phyloP scores from a whole-genome alignment of 2,329 filamentous ascomycete species.

The Ploettnerulaceae sp. region DNA sequence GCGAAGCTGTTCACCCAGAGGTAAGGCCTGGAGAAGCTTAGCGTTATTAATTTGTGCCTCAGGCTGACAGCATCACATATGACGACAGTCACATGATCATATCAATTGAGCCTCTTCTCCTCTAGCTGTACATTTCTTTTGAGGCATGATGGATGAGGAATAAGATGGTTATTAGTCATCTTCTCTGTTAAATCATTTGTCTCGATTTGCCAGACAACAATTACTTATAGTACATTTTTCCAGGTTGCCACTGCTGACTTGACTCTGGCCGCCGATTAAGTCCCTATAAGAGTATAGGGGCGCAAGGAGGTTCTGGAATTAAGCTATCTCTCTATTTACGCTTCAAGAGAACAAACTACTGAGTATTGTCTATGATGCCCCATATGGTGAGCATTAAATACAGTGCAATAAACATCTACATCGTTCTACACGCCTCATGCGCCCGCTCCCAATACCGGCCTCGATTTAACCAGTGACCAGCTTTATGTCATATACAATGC shows the following conservation, averaged over 20 bases:
- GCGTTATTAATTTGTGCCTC: neutral
- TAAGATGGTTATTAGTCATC: too few relatives aligned
- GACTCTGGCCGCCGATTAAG: too few relatives aligned
- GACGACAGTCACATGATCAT: neutral
- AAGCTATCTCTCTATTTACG: neutral
- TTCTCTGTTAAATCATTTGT: too few relatives aligned
- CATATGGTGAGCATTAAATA: slow-evolving; percentile 17
- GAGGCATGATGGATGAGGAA: too few relatives aligned
- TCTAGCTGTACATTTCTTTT: too few relatives aligned
- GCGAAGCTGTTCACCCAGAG: neutral
- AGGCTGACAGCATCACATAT: neutral
- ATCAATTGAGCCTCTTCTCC: too few relatives aligned
- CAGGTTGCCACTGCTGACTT: too few relatives aligned
- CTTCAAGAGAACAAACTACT: neutral
- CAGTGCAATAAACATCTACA: slow-evolving; percentile 23
- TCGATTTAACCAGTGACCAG: slow-evolving; percentile 17
- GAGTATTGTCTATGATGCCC: slow-evolving; percentile 16
- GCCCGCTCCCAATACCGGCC: slow-evolving; percentile 29
- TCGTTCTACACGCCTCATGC: slow-evolving; percentile 30
- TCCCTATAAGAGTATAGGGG: too few relatives aligned
- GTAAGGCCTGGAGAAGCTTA: neutral
- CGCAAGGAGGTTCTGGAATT: too few relatives aligned
- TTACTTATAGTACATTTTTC: too few relatives aligned
- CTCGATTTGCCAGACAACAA: too few relatives aligned
- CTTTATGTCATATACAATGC: slow-evolving; percentile 30